Evolutionary conservation across 805 yeast species (phyloP), one percentile per base, ranked within the genome.

Genomic region (Yamadazyma tumulicola): DNA sequence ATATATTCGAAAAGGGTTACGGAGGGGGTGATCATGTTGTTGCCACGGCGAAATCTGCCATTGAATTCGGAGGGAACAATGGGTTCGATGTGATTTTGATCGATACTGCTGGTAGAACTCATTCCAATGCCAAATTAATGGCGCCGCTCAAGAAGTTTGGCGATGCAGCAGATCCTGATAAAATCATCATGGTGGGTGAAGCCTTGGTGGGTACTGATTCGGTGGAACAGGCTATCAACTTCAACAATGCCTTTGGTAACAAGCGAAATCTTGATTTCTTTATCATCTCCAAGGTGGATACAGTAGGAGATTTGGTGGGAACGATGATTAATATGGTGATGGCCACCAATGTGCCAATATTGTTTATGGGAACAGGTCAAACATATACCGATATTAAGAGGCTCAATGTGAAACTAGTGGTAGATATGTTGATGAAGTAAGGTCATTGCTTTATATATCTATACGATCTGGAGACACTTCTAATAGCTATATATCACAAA

Each of bases 31-130:
- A 84, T 52, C 71, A 82, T 44, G 97, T 95, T 6, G 94, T 96
- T 1, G 82, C 84, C 39, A 87, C 91, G 38, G 97, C 97, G 16
- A 85, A 79, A 40, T 85, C 83, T 61, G 96, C 97, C 0, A 85
- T 91, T 26, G 79, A 82, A 42, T 75, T 77, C 53, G 98, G 94
- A 1, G 65, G 70, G 21, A 75, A 74, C 38, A 69, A 85, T 31
- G 61, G 69, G 4, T 91, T 75, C 52, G 97, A 91, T 55, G 80
- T 93, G 19, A 94, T 91, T 4, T 68, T 91, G 43, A 85, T 91
- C 72, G 98, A 91, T 59, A 91, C 98, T 4, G 98, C 98, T 0
- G 98, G 98, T 28, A 77, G 98, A 65, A 79, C 97, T 37, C 98
- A 93, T 54, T 87, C 91, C 47, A 97, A 93, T 57, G 83, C 93